Evolutionary conservation across 2,329 filamentous ascomycete genomes (phyloP), one percentile per base, ranked within the genome.

Genomic region (Scedosporium dehoogii): DNA sequence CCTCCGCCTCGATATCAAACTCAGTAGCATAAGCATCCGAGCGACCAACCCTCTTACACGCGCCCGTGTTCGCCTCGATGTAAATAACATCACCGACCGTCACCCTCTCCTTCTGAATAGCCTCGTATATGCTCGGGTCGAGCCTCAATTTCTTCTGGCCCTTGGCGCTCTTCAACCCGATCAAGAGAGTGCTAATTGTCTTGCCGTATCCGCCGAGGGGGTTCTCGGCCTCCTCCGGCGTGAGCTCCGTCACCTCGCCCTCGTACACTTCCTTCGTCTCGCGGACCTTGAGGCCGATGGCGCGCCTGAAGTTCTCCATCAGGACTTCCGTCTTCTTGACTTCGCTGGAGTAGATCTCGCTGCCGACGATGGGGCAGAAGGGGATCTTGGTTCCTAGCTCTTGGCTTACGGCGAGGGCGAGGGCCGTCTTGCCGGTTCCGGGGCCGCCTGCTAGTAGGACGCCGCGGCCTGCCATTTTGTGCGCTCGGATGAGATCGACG

Each of bases 191-290:
- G 75, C 91, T 94, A 74, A 99, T 97, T 29, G 94, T 99, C 80
- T 96, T 92, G 68, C 94, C 94, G 74, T 97, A 99, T 69, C 92
- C 92, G 64, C 94, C 94, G 53, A 99, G 82, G 27, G 94, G 94
- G 75, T 99, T 99, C 79, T 97, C 94, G 4, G 93, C 90, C 81
- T 99, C 94, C 77, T 99, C 94, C 46, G 94, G 94, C 38, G 93
- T 96, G 68, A 99, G 85, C 76, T 99, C 94, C 67, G 91, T 97
- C 63, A 99, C 94, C 78, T 99, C 94, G 72, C 94, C 94, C 78
- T 99, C 94, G 77, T 97, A 99, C 64, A 99, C 93, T 77, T 99
- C 94, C 78, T 99, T 99, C 60, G 93, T 97, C 81, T 99, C 94
- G 71, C 94, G 91, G 68, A 99, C 94, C 73, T 96, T 92, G 68